These are phyloP conservation scores for Torulaspora pretoriensis DNA, from an alignment of 1,139 yeast genomes.

Conservation along the genomic window DNA sequence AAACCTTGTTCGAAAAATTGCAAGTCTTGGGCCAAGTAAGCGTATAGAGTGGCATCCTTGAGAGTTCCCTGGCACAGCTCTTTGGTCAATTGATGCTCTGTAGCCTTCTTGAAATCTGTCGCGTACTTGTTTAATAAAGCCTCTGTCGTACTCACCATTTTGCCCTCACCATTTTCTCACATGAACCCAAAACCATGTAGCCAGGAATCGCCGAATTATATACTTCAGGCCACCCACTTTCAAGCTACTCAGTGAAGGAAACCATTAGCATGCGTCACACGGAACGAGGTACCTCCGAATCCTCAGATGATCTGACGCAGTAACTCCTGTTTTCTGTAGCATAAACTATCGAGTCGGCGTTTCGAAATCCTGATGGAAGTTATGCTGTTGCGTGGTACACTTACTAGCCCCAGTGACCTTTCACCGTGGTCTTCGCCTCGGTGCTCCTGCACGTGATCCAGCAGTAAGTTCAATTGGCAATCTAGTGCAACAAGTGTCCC, in stretches of 20 bases:
- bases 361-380: conserved; percentile 20
- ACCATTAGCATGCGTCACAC: not conserved
- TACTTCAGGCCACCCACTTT: not conserved
- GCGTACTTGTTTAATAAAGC: conserved; percentile 30
- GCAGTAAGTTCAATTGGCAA: conserved; percentile 29
- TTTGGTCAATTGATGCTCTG: conserved; percentile 43
- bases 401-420: conserved; percentile 31
- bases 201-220: not conserved
- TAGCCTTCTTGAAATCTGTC: conserved; percentile 35
- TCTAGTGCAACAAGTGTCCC: conserved; percentile 34
- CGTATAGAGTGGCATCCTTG: conserved; percentile 41
- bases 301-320: conserved; percentile 18
- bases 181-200: not conserved
- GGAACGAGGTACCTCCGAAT: not conserved
- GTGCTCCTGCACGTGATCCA: conserved; percentile 31
- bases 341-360: conserved; percentile 13
- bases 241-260: conserved; percentile 1
- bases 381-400: conserved; percentile 31
- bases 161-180: not conserved
- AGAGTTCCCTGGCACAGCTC: conserved; percentile 48
- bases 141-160: conserved; percentile 22
- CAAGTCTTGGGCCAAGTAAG: conserved; percentile 49
- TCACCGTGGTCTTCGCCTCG: conserved; percentile 8
- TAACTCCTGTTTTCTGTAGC: conserved; percentile 15
- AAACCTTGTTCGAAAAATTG: conserved; percentile 46